phyloP scores from a whole-genome alignment of 2,329 filamentous ascomycete genomes.

The Paraphoma sp. region DNA sequence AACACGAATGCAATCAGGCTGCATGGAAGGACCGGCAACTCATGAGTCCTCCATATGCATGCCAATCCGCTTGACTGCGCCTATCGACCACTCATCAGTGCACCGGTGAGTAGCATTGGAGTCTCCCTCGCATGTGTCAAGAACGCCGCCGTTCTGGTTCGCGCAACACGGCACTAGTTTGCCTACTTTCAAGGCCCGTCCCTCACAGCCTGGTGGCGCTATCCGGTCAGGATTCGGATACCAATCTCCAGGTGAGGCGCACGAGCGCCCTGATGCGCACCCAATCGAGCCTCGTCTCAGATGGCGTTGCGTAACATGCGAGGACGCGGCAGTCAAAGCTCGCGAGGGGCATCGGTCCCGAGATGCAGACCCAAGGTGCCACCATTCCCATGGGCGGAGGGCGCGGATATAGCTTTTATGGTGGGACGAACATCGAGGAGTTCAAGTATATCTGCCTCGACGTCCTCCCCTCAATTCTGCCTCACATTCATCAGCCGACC shows the following conservation, averaged over 20 bases:
- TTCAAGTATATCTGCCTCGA: constrained; percentile 19
- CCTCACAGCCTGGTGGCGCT: constrained; percentile 24
- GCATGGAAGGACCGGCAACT: constrained; percentile 7
- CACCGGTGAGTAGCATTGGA: constrained; percentile 25
- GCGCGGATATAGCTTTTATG: constrained; percentile 2
- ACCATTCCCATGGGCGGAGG: constrained; percentile 12
- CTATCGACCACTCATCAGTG: constrained; percentile 4
- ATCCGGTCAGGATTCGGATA: constrained; percentile 27
- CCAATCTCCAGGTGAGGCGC: constrained; percentile 20
- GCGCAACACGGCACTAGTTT: constrained; percentile 13
- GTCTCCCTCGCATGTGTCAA: constrained; percentile 11
- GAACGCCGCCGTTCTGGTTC: constrained; percentile 3
- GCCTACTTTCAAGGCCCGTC: constrained; percentile 15
- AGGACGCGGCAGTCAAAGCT: constrained; percentile 5
- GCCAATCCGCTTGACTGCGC: constrained; percentile 14
- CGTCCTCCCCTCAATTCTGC: constrained; percentile 18
- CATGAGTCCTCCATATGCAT: constrained; percentile 18
- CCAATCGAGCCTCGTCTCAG: constrained; percentile 19
- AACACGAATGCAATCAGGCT: constrained; percentile 12
- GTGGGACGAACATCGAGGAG: constrained; percentile 7
- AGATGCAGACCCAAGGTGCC: constrained; percentile 17
- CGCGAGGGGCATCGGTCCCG: constrained; percentile 11
- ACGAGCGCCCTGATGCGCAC: constrained; percentile 11
- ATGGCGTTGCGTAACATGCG: constrained; percentile 2
- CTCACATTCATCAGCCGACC: constrained; percentile 8